phyloP scores from a whole-genome alignment of 441 rosid species.

The Populus hybrid region DNA sequence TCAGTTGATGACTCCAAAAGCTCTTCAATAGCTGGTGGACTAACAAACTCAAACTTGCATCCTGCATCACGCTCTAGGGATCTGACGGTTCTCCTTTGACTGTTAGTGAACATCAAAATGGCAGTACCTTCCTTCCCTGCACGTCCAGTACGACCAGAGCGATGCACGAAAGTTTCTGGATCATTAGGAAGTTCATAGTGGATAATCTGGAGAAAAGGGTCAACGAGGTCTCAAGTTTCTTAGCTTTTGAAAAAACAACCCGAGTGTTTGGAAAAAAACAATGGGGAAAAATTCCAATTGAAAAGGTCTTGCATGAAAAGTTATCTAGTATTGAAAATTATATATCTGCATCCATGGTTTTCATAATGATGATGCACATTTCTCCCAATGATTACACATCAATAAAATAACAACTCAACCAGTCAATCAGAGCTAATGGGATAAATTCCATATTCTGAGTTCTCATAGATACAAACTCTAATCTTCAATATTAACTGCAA shows the following conservation, averaged over 20 bases:
- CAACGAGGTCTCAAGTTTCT: conserved; percentile 22
- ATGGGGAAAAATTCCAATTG: not conserved
- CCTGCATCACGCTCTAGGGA: conserved; percentile 96
- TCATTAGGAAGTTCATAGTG: conserved; percentile 98
- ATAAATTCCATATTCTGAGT: not conserved
- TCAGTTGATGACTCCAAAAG: conserved; percentile 82
- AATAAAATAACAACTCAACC: not conserved
- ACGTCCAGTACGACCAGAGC: conserved; percentile 98
- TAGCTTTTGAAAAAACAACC: conserved; percentile 5
- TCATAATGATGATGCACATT: not conserved
- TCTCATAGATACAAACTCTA: not conserved
- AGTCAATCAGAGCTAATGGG: not conserved
- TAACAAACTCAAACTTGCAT: conserved; percentile 85
- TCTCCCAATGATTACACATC: not conserved
- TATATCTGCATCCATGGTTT: not conserved
- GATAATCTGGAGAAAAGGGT: conserved; percentile 53
- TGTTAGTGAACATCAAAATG: conserved; percentile 71
- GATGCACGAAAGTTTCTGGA: conserved; percentile 95
- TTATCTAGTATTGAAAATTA: not conserved
- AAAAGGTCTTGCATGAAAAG: not conserved
- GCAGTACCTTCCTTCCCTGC: conserved; percentile 97
- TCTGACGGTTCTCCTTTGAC: conserved; percentile 87
- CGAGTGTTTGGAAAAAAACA: not conserved
- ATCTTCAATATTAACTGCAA: not conserved
- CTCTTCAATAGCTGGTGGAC: conserved; percentile 75